Percentiles rank a stretch among this genome's conserved stretches.
Evolutionary conservation across 163 green algal species (phyloP).

Genomic region (Scenedesmus sp.): DNA sequence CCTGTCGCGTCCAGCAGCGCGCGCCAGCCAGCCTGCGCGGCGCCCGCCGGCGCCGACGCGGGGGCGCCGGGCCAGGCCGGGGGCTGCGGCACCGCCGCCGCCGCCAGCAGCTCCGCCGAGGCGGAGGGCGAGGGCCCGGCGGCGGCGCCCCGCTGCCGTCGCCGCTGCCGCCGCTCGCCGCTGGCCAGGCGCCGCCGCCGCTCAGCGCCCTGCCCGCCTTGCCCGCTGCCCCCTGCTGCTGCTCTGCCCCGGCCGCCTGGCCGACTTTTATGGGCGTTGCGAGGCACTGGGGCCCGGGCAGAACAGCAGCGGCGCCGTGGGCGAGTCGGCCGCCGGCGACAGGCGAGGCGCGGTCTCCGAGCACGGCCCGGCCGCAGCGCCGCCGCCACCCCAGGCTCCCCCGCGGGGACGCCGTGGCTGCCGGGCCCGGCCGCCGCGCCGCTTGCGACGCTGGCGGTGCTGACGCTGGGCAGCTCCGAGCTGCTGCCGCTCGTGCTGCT

Average conservation of each 20-base stretch:
- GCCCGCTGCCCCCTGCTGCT: neutral
- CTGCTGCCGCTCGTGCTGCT: neutral
- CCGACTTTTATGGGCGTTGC: neutral
- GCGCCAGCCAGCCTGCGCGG: slow-evolving; percentile 4
- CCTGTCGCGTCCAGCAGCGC: neutral
- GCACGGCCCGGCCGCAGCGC: too few species aligned
- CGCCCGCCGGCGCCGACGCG: neutral
- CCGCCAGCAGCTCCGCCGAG: neutral
- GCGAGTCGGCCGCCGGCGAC: too few species aligned
- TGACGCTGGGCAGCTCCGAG: too few species aligned
- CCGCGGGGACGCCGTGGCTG: too few species aligned
- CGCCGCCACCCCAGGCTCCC: too few species aligned
- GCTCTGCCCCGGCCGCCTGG: neutral
- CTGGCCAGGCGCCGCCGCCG: neutral
- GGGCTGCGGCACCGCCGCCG: neutral
- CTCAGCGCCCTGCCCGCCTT: neutral
- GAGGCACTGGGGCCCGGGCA: slow-evolving; percentile 14
- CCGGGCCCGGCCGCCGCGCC: too few species aligned
- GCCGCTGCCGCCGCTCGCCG: neutral
- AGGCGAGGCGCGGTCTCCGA: too few species aligned
- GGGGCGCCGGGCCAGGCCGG: neutral
- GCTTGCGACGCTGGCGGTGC: too few species aligned
- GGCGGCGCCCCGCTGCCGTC: neutral
- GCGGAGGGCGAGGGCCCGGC: neutral
- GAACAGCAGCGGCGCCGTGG: neutral